Percentiles rank a stretch among this genome's conserved stretches.
These are phyloP conservation scores for Suillus discolor DNA, from an alignment of 768 basidiomycete species.

Conservation along the genomic window DNA sequence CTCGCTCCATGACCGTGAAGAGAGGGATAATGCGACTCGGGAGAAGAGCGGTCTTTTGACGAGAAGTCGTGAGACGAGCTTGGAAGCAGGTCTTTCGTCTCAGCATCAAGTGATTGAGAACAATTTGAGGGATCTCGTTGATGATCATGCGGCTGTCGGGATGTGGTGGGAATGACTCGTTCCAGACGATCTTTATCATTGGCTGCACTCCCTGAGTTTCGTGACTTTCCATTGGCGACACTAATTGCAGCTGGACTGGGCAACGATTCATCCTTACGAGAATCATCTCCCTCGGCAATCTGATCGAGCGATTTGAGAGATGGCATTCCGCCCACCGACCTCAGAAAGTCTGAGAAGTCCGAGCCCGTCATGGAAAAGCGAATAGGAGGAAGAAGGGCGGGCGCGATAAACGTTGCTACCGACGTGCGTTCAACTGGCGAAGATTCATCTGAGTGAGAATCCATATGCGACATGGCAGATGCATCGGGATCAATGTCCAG, in stretches of 20 bases:
- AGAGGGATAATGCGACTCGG: slow-evolving; percentile 31
- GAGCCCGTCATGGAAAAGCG: slow-evolving; percentile 84
- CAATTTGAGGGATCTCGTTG: not conserved
- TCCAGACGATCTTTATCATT: slow-evolving; percentile 4
- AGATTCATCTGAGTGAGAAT: slow-evolving; percentile 52
- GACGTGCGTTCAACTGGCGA: slow-evolving; percentile 69
- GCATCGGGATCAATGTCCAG: slow-evolving; percentile 24
- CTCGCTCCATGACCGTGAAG: slow-evolving; percentile 12
- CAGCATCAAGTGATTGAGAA: slow-evolving; percentile 8
- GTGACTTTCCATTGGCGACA: not conserved
- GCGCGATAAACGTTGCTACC: slow-evolving; percentile 79
- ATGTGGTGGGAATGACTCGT: not conserved
- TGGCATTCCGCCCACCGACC: slow-evolving; percentile 53
- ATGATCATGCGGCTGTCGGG: not conserved
- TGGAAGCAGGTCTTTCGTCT: slow-evolving; percentile 19
- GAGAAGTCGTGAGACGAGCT: slow-evolving; percentile 15
- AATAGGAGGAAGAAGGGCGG: slow-evolving; percentile 80
- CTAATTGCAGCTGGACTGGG: not conserved
- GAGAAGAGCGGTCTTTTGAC: slow-evolving; percentile 31
- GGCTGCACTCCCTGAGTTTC: slow-evolving; percentile 15
- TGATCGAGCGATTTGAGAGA: slow-evolving; percentile 49
- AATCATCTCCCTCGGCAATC: slow-evolving; percentile 46
- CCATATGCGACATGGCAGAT: slow-evolving; percentile 29
- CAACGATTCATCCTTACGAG: not conserved
- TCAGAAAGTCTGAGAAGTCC: slow-evolving; percentile 79